A percentile compares a stretch with the other conserved stretches of the same genome.
phyloP scores from a whole-genome alignment of 495 filamentous ascomycete genomes.

The Thozetella sp. region DNA sequence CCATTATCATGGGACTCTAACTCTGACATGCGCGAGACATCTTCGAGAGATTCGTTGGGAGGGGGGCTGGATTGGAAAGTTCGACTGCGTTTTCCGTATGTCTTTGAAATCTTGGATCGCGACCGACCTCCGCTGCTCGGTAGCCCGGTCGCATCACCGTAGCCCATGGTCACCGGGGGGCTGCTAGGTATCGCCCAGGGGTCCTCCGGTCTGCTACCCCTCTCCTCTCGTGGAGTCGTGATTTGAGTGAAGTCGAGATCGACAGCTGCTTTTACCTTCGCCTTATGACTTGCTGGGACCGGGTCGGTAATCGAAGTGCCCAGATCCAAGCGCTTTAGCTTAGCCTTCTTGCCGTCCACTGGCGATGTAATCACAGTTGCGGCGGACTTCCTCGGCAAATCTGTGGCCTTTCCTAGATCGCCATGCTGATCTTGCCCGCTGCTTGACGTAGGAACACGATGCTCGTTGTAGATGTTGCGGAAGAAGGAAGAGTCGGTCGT shows the following conservation, averaged over 20 bases:
- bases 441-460: neutral
- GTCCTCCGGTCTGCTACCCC: neutral
- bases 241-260: neutral
- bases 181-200: neutral
- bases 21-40: too few species aligned
- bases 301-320: neutral
- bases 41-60: too few species aligned
- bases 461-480: conserved; percentile 4
- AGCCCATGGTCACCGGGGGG: neutral
- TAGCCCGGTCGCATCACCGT: neutral
- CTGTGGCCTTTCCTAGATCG: neutral
- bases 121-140: neutral
- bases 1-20: too few species aligned
- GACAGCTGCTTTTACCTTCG: neutral
- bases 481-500: conserved; percentile 7
- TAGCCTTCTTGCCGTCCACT: neutral
- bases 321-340: neutral
- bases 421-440: neutral
- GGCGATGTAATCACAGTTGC: neutral
- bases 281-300: neutral
- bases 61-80: neutral
- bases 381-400: neutral
- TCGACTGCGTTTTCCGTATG: neutral
- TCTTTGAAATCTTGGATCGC: neutral
- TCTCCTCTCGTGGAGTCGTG: neutral